These are phyloP conservation scores for Colletotrichum musae DNA, from an alignment of 2,329 filamentous ascomycete genomes.

Conservation along the genomic window DNA sequence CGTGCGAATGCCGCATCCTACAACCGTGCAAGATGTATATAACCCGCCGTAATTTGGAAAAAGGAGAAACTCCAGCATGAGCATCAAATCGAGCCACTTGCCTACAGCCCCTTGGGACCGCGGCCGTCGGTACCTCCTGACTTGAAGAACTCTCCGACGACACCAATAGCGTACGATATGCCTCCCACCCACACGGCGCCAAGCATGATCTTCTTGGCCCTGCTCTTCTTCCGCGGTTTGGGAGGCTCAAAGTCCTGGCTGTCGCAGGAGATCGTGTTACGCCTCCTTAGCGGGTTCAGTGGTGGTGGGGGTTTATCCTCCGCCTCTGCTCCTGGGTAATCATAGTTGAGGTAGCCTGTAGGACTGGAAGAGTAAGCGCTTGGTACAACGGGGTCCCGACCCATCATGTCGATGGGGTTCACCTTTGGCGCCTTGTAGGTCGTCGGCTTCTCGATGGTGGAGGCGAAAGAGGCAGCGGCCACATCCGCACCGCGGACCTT, in stretches of 20 bases:
- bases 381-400: constrained; percentile 54
- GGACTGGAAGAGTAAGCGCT: constrained; percentile 73
- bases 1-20: neutral
- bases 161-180: constrained; percentile 70
- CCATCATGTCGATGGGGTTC: constrained; percentile 74
- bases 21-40: constrained; percentile 12
- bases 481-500: constrained; percentile 62
- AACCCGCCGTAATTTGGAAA: neutral
- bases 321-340: constrained; percentile 54
- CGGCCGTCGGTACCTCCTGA: constrained; percentile 61
- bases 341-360: constrained; percentile 76
- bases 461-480: constrained; percentile 20
- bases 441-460: constrained; percentile 37
- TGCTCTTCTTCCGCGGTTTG: constrained; percentile 59
- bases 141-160: constrained; percentile 70
- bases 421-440: constrained; percentile 48
- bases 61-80: neutral
- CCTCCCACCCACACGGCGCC: constrained; percentile 70
- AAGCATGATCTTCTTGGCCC: constrained; percentile 64
- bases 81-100: too few relatives aligned
- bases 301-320: constrained; percentile 51
- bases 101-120: constrained; percentile 47
- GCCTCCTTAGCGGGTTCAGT: constrained; percentile 57
- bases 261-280: constrained; percentile 55
- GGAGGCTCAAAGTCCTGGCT: constrained; percentile 55